Percentiles rank a stretch among this genome's conserved stretches.
Evolutionary conservation across 768 basidiomycete species (phyloP).

Genomic region (Tylopilus felleus): DNA sequence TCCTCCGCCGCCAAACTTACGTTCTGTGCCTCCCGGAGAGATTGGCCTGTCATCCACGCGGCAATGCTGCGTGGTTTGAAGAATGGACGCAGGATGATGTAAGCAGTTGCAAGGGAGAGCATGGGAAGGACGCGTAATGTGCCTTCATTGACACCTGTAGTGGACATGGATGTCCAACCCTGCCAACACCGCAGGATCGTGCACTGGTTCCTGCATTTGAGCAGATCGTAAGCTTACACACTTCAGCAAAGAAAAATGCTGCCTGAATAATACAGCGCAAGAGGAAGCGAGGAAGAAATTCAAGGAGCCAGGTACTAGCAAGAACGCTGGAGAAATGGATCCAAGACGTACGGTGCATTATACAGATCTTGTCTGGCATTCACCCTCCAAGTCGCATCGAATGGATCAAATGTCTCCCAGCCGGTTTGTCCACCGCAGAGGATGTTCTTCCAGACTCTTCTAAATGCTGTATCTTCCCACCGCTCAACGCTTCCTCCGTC

Average conservation of each 20-base stretch:
- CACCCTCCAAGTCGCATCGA: conserved; percentile 44
- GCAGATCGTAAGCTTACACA: not conserved
- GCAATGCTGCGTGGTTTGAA: conserved; percentile 41
- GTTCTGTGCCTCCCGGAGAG: conserved; percentile 16
- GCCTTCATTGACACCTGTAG: conserved; percentile 56
- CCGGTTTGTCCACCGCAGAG: conserved; percentile 36
- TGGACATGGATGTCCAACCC: conserved; percentile 54
- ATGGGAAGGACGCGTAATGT: conserved; percentile 62
- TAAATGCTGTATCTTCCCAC: conserved; percentile 49
- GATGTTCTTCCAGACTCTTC: conserved; percentile 42
- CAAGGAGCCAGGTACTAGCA: not conserved
- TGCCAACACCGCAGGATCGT: conserved; percentile 57
- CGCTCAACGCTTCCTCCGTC: conserved; percentile 54
- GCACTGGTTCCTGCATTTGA: conserved; percentile 43
- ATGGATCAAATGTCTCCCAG: conserved; percentile 52
- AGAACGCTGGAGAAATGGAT: not conserved
- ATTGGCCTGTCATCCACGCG: not conserved
- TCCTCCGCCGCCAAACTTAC: conserved; percentile 41
- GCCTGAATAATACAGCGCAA: not conserved
- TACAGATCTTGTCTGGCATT: conserved; percentile 61
- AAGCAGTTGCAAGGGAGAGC: conserved; percentile 53
- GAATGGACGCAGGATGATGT: conserved; percentile 63
- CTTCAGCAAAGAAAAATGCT: not conserved
- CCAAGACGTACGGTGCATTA: conserved; percentile 43
- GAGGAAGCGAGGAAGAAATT: too few species aligned